Evolutionary conservation across 352 stramenopile species (phyloP).

Genomic region (Pythium oligandrum): DNA sequence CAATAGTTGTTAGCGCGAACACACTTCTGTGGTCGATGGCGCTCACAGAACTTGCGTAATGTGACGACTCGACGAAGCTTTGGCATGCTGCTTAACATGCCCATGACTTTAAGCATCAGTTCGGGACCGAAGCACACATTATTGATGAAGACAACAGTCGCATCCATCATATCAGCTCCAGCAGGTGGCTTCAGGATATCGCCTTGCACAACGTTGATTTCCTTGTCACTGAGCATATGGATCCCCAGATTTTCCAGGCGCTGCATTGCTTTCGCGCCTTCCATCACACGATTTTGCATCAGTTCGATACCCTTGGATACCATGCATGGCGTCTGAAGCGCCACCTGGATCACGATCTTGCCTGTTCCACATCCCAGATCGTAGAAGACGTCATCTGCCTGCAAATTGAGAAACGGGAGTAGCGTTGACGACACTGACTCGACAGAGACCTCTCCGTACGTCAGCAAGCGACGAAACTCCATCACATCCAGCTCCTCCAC

Average conservation of each 20-base stretch:
- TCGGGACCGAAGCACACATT: slow-evolving; percentile 79
- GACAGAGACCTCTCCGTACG: slow-evolving; percentile 77
- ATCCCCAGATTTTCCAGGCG: slow-evolving; percentile 39
- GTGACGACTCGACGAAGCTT: slow-evolving; percentile 67
- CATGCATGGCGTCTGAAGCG: slow-evolving; percentile 62
- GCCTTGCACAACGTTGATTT: slow-evolving; percentile 60
- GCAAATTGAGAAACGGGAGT: slow-evolving; percentile 58
- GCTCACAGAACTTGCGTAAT: slow-evolving; percentile 76
- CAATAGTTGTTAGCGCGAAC: slow-evolving; percentile 46
- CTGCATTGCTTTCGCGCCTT: slow-evolving; percentile 49
- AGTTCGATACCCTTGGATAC: slow-evolving; percentile 76
- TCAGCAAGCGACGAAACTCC: slow-evolving; percentile 71
- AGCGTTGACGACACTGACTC: slow-evolving; percentile 59
- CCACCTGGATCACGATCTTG: slow-evolving; percentile 74
- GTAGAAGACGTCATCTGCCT: slow-evolving; percentile 75
- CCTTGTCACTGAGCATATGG: slow-evolving; percentile 38
- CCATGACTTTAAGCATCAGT: slow-evolving; percentile 69
- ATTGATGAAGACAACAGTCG: slow-evolving; percentile 85
- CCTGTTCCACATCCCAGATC: slow-evolving; percentile 78
- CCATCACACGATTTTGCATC: slow-evolving; percentile 77
- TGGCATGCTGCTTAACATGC: slow-evolving; percentile 53
- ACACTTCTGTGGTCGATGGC: slow-evolving; percentile 65
- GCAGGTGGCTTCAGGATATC: slow-evolving; percentile 67
- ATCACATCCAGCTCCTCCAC: slow-evolving; percentile 62
- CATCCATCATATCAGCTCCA: slow-evolving; percentile 50